Evolutionary conservation across 2,329 filamentous ascomycete genomes (phyloP).

Genomic region (Stemphylium vesicarium): DNA sequence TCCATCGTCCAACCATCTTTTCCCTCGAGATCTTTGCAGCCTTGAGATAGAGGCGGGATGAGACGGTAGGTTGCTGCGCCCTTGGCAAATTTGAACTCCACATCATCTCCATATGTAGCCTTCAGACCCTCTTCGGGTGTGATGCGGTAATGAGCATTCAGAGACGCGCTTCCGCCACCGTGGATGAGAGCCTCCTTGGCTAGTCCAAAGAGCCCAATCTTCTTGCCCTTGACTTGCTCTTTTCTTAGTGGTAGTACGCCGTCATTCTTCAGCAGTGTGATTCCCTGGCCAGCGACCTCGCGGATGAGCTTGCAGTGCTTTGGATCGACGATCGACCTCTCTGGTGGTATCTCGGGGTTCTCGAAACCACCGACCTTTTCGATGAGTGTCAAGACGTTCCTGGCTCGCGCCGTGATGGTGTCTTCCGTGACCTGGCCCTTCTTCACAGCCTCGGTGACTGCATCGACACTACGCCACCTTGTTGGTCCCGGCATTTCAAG

Average conservation of each 20-base stretch:
- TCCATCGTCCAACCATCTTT: slow-evolving; percentile 43
- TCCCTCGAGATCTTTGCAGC: slow-evolving; percentile 37
- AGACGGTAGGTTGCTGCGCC: slow-evolving; percentile 46
- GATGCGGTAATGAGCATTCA: slow-evolving; percentile 36
- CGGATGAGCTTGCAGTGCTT: slow-evolving; percentile 67
- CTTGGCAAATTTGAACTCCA: slow-evolving; percentile 42
- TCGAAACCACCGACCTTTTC: slow-evolving; percentile 68
- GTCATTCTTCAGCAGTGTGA: slow-evolving; percentile 77
- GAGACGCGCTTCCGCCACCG: slow-evolving; percentile 42
- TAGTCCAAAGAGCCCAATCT: slow-evolving; percentile 73
- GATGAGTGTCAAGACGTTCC: slow-evolving; percentile 65
- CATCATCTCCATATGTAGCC: slow-evolving; percentile 34
- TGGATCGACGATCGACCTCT: slow-evolving; percentile 67
- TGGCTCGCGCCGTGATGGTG: slow-evolving; percentile 39
- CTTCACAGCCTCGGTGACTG: slow-evolving; percentile 56
- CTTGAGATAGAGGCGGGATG: slow-evolving; percentile 35
- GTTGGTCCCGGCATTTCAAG: slow-evolving; percentile 53
- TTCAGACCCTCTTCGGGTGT: slow-evolving; percentile 36
- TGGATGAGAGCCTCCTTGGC: slow-evolving; percentile 57
- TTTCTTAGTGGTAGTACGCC: slow-evolving; percentile 69
- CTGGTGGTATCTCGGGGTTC: slow-evolving; percentile 63
- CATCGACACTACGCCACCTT: slow-evolving; percentile 73
- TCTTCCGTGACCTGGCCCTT: slow-evolving; percentile 58
- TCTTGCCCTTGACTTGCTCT: slow-evolving; percentile 60
- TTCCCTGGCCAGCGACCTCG: slow-evolving; percentile 68